These are phyloP conservation scores for Aureobasidium subglaciale DNA, from an alignment of 2,329 filamentous ascomycete species.

Conservation along the genomic window DNA sequence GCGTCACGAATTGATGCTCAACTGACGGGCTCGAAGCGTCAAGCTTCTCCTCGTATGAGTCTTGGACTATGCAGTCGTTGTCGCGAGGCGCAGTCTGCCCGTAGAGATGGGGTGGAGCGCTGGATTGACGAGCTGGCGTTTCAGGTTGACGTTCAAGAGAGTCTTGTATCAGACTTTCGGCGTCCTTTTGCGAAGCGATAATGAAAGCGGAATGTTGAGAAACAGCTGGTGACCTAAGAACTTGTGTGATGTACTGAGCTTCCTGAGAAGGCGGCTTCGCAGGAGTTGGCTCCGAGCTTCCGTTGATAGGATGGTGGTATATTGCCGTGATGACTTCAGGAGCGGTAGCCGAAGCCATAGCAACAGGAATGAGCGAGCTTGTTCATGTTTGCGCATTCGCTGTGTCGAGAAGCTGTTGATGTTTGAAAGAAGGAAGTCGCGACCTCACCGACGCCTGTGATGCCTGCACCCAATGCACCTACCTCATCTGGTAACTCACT, in stretches of 20 bases:
- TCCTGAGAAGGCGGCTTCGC: background rate
- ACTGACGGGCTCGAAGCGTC: background rate
- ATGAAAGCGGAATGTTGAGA: background rate
- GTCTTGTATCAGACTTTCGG: background rate
- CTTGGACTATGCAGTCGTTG: background rate
- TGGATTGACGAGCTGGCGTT: background rate
- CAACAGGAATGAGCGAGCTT: background rate
- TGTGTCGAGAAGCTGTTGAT: background rate
- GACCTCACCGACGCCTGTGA: background rate
- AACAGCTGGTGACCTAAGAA: background rate
- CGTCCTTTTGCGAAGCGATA: background rate
- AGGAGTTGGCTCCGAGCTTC: background rate
- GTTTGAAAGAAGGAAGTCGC: background rate
- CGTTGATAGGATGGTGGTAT: background rate
- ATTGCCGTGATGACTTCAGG: background rate
- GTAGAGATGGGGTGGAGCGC: background rate
- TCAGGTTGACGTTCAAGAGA: background rate
- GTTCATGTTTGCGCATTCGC: background rate
- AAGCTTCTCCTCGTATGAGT: background rate
- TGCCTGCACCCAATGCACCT: background rate
- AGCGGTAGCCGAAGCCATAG: background rate
- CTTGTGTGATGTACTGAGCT: background rate
- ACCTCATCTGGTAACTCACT: background rate
- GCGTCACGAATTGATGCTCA: background rate
- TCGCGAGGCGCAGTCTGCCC: background rate